Percentiles rank a stretch among this genome's conserved stretches.
Evolutionary conservation across 169 alveolate genomes (phyloP).

Genomic region (Eimeria necatrix): DNA sequence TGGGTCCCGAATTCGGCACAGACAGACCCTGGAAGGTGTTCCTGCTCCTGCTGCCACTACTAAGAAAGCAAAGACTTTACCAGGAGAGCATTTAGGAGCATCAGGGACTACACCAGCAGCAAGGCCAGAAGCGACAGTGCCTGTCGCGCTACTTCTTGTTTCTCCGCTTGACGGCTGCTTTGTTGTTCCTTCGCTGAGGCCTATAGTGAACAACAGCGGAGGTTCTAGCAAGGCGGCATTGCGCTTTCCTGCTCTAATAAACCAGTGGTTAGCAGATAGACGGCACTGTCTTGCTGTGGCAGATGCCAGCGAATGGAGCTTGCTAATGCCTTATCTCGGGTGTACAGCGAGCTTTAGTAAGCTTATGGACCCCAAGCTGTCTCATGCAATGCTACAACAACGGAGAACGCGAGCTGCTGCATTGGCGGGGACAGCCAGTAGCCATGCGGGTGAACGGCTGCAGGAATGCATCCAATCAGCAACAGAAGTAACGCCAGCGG

Average conservation of each 20-base stretch:
- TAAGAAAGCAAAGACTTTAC: neutral
- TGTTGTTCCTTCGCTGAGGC: neutral
- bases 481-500: constrained; percentile 6
- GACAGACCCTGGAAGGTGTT: neutral
- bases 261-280: constrained; percentile 5
- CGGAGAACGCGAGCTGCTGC: constrained; percentile 5
- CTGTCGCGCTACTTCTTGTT: constrained; percentile 5
- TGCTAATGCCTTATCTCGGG: constrained; percentile 23
- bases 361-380: constrained; percentile 57
- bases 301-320: constrained; percentile 16
- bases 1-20: neutral
- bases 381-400: constrained; percentile 49
- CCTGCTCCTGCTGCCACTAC: neutral
- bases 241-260: neutral
- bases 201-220: neutral
- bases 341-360: constrained; percentile 30
- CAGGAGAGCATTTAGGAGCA: neutral
- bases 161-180: constrained; percentile 24
- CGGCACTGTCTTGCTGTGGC: constrained; percentile 19
- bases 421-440: neutral
- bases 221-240: neutral
- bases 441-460: neutral
- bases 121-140: neutral
- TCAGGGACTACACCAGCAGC: neutral
- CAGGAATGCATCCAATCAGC: neutral